Conservation (phyloP, 495 filamentous ascomycete genomes). For the Daldinia grandis region DNA sequence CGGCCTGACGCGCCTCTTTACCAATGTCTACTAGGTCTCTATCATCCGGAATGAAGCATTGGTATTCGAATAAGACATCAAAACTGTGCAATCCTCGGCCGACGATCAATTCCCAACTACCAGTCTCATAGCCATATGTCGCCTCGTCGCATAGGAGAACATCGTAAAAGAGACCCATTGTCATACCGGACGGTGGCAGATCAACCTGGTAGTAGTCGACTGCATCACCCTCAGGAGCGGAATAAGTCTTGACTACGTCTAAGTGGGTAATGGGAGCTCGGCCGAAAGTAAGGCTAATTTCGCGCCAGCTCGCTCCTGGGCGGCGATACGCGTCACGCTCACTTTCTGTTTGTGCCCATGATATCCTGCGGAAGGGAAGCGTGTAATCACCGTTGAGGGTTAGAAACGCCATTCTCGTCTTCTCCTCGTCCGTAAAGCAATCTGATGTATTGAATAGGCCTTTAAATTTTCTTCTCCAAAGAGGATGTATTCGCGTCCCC, state of each 20-base stretch:
- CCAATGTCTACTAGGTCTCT: conserved; percentile 27
- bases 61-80: conserved; percentile 30
- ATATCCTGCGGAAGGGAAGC: conserved; percentile 36
- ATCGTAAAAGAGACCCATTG: conserved; percentile 41
- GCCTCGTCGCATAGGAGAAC: conserved; percentile 39
- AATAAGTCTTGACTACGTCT: conserved; percentile 39
- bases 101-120: conserved; percentile 35
- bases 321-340: conserved; percentile 27
- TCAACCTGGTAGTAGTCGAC: conserved; percentile 41
- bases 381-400: conserved; percentile 39
- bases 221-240: conserved; percentile 4
- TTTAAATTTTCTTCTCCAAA: conserved; percentile 34
- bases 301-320: conserved; percentile 38
- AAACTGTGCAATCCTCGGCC: conserved; percentile 28
- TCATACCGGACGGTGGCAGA: conserved; percentile 32
- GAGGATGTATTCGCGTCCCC: conserved; percentile 21
- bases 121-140: conserved; percentile 36
- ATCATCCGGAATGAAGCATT: conserved; percentile 33
- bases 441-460: conserved; percentile 36
- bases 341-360: conserved; percentile 26
- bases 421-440: conserved; percentile 34
- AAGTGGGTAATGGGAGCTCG: conserved; percentile 29
- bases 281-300: conserved; percentile 41
- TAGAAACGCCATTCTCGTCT: conserved; percentile 13
- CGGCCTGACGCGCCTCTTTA: conserved; percentile 26